These are phyloP conservation scores for Fusarium dlaminii DNA, from an alignment of 2,329 filamentous ascomycete species.

Conservation along the genomic window DNA sequence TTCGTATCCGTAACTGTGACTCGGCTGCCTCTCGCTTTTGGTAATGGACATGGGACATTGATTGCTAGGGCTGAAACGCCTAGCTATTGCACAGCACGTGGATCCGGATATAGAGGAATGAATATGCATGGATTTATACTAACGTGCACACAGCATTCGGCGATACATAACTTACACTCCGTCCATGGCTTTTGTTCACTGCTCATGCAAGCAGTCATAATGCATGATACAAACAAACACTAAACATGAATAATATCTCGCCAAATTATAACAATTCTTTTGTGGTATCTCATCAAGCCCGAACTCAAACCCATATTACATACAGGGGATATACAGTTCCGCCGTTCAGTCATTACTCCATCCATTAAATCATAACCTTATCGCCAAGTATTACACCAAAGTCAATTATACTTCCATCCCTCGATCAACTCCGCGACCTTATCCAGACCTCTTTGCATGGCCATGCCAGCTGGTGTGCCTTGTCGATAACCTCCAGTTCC, in stretches of 20 bases:
- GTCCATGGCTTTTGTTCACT: not conserved
- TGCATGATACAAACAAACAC: not conserved
- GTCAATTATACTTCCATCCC: slow-evolving; percentile 40
- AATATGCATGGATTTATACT: not conserved
- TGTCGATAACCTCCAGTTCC: slow-evolving; percentile 38
- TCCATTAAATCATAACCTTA: slow-evolving; percentile 11
- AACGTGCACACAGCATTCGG: not conserved
- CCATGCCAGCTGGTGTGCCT: slow-evolving; percentile 42
- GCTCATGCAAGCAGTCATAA: not conserved
- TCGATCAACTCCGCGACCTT: slow-evolving; percentile 44
- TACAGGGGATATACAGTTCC: slow-evolving; percentile 18
- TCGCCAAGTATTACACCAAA: slow-evolving; percentile 4
- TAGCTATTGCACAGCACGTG: not conserved
- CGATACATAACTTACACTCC: not conserved
- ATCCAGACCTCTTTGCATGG: slow-evolving; percentile 40
- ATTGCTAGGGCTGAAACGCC: not conserved
- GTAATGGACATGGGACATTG: not conserved
- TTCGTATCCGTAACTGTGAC: slow-evolving; percentile 12
- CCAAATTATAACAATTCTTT: slow-evolving; percentile 21
- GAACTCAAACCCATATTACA: not conserved
- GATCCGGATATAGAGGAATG: not conserved
- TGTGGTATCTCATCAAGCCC: slow-evolving; percentile 34
- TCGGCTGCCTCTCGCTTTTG: not conserved
- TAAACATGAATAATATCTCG: not conserved
- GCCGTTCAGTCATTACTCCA: slow-evolving; percentile 19